A percentile compares a stretch with the other conserved stretches of the same genome.
Evolutionary conservation across 2,329 filamentous ascomycete genomes (phyloP).

Genomic region (Trichoderma arundinaceum): DNA sequence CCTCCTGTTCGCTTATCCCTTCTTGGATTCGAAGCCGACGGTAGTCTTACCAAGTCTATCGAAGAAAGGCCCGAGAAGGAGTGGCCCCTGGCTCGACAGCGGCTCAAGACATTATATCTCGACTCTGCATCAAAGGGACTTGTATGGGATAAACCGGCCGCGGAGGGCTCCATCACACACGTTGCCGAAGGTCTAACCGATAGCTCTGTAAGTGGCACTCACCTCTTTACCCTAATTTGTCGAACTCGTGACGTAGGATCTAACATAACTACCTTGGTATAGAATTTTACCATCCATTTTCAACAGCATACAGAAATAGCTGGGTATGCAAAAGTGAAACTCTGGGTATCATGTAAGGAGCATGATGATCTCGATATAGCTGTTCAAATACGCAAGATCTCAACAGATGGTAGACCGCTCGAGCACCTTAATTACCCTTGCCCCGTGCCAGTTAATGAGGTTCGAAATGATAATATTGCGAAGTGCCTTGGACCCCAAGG

Average conservation of each 20-base stretch:
- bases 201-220: background rate
- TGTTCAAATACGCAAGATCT: background rate
- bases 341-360: background rate
- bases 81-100: background rate
- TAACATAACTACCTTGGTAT: too few species aligned
- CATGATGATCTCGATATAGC: slow-evolving; percentile 1
- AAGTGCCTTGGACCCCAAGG: slow-evolving; percentile 1
- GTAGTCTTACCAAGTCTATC: background rate
- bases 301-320: slow-evolving; percentile 1
- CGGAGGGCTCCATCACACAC: background rate
- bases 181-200: slow-evolving; percentile 5
- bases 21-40: slow-evolving; percentile 6
- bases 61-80: background rate
- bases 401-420: background rate
- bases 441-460: background rate
- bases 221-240: too few species aligned
- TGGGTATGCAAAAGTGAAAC: slow-evolving; percentile 4
- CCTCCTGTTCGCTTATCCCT: slow-evolving; percentile 8
- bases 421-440: slow-evolving; percentile 4
- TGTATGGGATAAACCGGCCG: background rate
- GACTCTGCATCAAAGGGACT: background rate
- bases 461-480: slow-evolving; percentile 11
- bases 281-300: too few species aligned
- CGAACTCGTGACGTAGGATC: too few species aligned
- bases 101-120: slow-evolving; percentile 7